Base-by-base conservation (phyloP, 2,329 filamentous ascomycete genomes). In the Fusarium begoniae region DNA sequence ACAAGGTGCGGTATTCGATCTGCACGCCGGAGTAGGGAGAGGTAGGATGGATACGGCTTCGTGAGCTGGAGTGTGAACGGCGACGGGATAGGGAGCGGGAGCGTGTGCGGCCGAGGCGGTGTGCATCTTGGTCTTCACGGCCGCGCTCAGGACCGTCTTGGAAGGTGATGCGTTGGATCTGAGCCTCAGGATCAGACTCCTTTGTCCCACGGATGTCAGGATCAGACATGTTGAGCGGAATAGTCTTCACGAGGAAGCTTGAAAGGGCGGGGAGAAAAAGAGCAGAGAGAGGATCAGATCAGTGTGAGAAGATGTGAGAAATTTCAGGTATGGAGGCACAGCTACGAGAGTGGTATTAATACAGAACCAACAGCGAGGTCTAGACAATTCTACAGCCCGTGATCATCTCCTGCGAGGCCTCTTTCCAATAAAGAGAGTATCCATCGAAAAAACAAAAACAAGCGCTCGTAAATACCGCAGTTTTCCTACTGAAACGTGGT, bases 1-100 rank as follows among this genome's bases (percentile, higher is more conserved):
- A 84, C 10, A 84, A 72, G 22, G 82, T 83, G n/a, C 82, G 82
- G 66, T 84, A 84, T 63, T 82, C 80, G 60, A 84, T 84, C 44
- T 80, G 83, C 8, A 82, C 75, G 35, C 81, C 83, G 2, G 80
- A 79, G 71, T 82, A 82, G 2, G 81, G 81, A 10, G 80, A 80
- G 2, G 79, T 66, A 15, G 82, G 70, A 22, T 79, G 76, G 26
- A 79, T 78, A 35, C 78, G 75, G 56, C 75, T 78, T 47, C 76
- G 66, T 0, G 75, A 75, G 44, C 73, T 69, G 8, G 75, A 74
- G 28, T 70, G 68, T 1, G 77, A 78, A n/a, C 74, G 75, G 14
- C 66, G 71, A 8, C 68, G 69, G 14, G 69, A 76, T 15, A 75
- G 57, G 15, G 67, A 71, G 14, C 71, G 71, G 7, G 73, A 69